These are phyloP conservation scores for Hymenoscyphus linearis DNA, from an alignment of 2,329 filamentous ascomycete species.

Conservation along the genomic window DNA sequence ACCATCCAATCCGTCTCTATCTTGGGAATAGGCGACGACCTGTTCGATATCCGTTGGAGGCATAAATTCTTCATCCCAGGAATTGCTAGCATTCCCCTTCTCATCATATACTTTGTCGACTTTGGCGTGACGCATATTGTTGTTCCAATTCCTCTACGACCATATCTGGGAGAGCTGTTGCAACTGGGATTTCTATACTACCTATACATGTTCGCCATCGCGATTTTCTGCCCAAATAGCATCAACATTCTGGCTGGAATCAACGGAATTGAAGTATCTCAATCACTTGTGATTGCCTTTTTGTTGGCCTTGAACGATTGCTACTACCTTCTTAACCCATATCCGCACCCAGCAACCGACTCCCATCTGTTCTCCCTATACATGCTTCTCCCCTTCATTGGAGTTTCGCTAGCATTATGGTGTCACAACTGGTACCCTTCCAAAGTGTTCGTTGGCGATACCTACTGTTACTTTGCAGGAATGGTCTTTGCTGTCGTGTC, in stretches of 20 bases:
- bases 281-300: slow-evolving; percentile 84
- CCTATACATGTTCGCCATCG: slow-evolving; percentile 90
- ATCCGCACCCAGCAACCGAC: slow-evolving; percentile 90
- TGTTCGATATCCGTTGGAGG: slow-evolving; percentile 97
- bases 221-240: slow-evolving; percentile 97
- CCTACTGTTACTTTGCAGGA: slow-evolving; percentile 98
- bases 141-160: slow-evolving; percentile 77
- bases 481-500: slow-evolving; percentile 98
- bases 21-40: slow-evolving; percentile 88
- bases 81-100: slow-evolving; percentile 85
- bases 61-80: slow-evolving; percentile 98
- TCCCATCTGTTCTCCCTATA: slow-evolving; percentile 95
- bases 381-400: slow-evolving; percentile 88
- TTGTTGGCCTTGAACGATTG: slow-evolving; percentile 82
- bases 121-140: slow-evolving; percentile 96
- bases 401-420: slow-evolving; percentile 80
- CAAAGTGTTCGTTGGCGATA: slow-evolving; percentile 93
- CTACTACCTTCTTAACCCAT: slow-evolving; percentile 77
- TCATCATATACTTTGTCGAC: slow-evolving; percentile 97
- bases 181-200: slow-evolving; percentile 85
- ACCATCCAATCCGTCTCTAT: slow-evolving; percentile 87
- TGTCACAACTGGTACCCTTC: slow-evolving; percentile 95
- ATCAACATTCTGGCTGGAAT: slow-evolving; percentile 99
- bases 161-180: slow-evolving; percentile 73
- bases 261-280: slow-evolving; percentile 94